Evolutionary conservation across 2,329 filamentous ascomycete genomes (phyloP).

Genomic region (Phyllosticta capitalensis): DNA sequence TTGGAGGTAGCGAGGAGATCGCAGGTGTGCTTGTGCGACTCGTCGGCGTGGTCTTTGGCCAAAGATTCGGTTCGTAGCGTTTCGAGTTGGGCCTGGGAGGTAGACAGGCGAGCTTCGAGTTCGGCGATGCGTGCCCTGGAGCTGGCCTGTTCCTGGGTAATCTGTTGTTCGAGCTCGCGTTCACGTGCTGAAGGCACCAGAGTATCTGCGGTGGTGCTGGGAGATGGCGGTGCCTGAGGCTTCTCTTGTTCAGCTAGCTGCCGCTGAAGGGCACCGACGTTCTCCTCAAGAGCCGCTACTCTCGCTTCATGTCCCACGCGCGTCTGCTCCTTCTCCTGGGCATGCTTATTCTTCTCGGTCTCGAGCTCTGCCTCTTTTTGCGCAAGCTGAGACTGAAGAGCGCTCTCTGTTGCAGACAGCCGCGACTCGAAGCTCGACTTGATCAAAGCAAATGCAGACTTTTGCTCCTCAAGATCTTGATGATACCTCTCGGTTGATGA

Average conservation of each 20-base stretch:
- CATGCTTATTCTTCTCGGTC: background rate
- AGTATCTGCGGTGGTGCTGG: background rate
- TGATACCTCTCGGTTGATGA: constrained; percentile 1
- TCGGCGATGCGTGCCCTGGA: constrained; percentile 8
- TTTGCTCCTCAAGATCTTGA: constrained; percentile 3
- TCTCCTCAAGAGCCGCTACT: background rate
- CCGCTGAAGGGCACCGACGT: background rate
- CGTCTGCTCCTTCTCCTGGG: constrained; percentile 5
- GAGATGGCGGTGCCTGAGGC: background rate
- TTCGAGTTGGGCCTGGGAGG: constrained; percentile 3
- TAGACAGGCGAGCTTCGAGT: constrained; percentile 4
- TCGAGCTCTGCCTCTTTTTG: constrained; percentile 7
- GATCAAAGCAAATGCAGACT: constrained; percentile 4
- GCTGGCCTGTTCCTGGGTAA: background rate
- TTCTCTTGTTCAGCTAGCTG: background rate
- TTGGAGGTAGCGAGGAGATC: constrained; percentile 2
- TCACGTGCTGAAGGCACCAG: background rate
- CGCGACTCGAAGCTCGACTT: constrained; percentile 6
- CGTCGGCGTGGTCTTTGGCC: background rate
- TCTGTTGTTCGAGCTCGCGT: background rate
- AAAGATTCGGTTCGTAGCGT: background rate
- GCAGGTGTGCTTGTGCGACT: background rate
- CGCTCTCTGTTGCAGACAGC: constrained; percentile 3
- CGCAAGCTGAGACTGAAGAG: background rate
- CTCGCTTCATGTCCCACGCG: constrained; percentile 3